These are phyloP conservation scores for Paulownia fortunei DNA, from an alignment of 257 asterid genomes.

Conservation along the genomic window DNA sequence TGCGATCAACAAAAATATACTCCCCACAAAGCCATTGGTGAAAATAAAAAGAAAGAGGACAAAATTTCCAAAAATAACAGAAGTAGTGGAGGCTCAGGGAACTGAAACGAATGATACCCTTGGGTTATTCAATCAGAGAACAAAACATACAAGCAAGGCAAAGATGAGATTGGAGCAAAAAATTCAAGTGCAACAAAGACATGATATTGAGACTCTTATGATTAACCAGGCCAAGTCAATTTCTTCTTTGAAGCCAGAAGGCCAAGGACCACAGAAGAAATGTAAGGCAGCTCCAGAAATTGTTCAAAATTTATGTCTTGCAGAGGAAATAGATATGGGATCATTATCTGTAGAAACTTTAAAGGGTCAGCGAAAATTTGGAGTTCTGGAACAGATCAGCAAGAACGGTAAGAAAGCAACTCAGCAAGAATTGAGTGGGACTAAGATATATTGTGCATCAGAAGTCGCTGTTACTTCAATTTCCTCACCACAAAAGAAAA, in stretches of 20 bases:
- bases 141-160: conserved; percentile 23
- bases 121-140: conserved; percentile 27
- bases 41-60: conserved; percentile 20
- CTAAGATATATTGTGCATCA: conserved; percentile 18
- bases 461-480: conserved; percentile 20
- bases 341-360: conserved; percentile 25
- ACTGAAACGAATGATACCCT: conserved; percentile 26
- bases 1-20: conserved; percentile 12
- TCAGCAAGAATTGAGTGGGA: conserved; percentile 21
- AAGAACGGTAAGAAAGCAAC: conserved; percentile 16
- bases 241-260: conserved; percentile 23
- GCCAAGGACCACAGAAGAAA: conserved; percentile 24
- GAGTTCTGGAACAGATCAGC: background rate
- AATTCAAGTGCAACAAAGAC: conserved; percentile 32
- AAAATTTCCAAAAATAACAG: conserved; percentile 20
- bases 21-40: conserved; percentile 35
- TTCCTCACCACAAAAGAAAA: conserved; percentile 24
- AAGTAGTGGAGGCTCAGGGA: conserved; percentile 27
- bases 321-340: conserved; percentile 30
- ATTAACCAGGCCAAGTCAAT: conserved; percentile 23
- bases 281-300: too few species aligned
- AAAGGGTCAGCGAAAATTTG: conserved; percentile 24
- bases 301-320: too few species aligned
- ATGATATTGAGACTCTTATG: conserved; percentile 20
- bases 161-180: conserved; percentile 27